Base-by-base conservation (phyloP, 441 rosid species). In the Populus hybrid region DNA sequence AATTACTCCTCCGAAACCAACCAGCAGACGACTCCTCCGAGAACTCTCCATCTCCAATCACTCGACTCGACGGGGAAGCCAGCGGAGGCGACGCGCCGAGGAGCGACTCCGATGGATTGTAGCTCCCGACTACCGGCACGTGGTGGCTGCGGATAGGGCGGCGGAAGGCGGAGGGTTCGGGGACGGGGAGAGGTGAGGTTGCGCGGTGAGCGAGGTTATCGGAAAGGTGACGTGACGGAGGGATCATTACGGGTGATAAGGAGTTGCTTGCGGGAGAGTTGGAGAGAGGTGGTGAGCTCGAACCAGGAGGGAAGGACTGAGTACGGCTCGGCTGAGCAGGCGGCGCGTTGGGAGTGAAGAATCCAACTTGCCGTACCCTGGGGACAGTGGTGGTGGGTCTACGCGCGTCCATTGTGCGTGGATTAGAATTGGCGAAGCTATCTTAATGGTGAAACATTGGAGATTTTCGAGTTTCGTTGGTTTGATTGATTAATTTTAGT, bases 301-400 rank as follows among this genome's bases (percentile, higher is more conserved):
- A 69, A 20, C 79, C 61, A 9, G 84, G 77, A 35, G 89, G 35
- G 30, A 78, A 57, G 75, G 86, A 84, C 71, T 88, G 86, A 21
- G 79, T 88, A 30, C 88, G 86, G 3, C 38, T 32, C 40, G 88
- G 81, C 64, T 64, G 68, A 12, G 81, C 84, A 59, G 82, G 90
- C 57, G 91, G 85, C 6, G 81, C 82, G 75, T 84, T 86, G 8
- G 86, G 84, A 24, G 99, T 82, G 85, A 93, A 86, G 88, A 95
- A 93, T 1, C 99, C 99, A 18, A 95, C 98, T 34, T 87, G 98
- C 4, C 99, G 92, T 70, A 93, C 90, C 85, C 87, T 91, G 10
- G 99, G 99, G 59, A 95, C 91, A 40, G 93, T 83, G 75, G 91
- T 88, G 68, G 90, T 79, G 76, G 84, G 75, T 21, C 99, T 92